Evolutionary conservation across 495 filamentous ascomycete species (phyloP).

Genomic region (Lasiosphaeriaceae sp.): DNA sequence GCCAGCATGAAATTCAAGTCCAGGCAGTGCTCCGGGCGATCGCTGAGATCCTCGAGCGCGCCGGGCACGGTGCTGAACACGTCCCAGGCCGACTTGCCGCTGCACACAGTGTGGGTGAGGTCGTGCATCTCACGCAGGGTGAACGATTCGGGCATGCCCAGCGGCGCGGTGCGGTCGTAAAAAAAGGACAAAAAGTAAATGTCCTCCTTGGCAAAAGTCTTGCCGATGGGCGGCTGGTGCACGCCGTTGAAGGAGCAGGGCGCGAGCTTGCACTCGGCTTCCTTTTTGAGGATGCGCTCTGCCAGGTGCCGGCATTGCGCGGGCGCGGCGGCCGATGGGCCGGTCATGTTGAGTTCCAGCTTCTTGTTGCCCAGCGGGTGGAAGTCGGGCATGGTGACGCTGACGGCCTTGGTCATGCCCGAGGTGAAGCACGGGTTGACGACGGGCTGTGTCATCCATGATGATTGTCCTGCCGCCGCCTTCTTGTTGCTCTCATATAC

Average conservation of each 20-base stretch:
- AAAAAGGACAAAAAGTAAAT: slow-evolving; percentile 97
- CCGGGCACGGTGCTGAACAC: slow-evolving; percentile 68
- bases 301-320: slow-evolving; percentile 86
- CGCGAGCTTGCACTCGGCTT: slow-evolving; percentile 70
- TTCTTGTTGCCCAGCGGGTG: slow-evolving; percentile 54
- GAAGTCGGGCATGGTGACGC: slow-evolving; percentile 58
- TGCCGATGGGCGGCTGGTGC: slow-evolving; percentile 86
- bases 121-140: slow-evolving; percentile 83
- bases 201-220: slow-evolving; percentile 90
- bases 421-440: slow-evolving; percentile 86
- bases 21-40: slow-evolving; percentile 83
- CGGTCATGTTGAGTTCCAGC: slow-evolving; percentile 78
- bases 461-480: background rate
- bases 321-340: slow-evolving; percentile 69
- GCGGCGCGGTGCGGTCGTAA: slow-evolving; percentile 83
- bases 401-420: slow-evolving; percentile 65
- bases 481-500: slow-evolving; percentile 48
- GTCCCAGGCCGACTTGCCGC: slow-evolving; percentile 71
- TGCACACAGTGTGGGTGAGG: slow-evolving; percentile 78
- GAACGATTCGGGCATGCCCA: slow-evolving; percentile 96
- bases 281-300: slow-evolving; percentile 87
- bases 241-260: slow-evolving; percentile 98
- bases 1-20: slow-evolving; percentile 95
- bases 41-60: slow-evolving; percentile 70
- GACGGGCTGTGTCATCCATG: slow-evolving; percentile 63